phyloP scores from a whole-genome alignment of 352 stramenopile genomes.

The Phytophthora boehmeriae region DNA sequence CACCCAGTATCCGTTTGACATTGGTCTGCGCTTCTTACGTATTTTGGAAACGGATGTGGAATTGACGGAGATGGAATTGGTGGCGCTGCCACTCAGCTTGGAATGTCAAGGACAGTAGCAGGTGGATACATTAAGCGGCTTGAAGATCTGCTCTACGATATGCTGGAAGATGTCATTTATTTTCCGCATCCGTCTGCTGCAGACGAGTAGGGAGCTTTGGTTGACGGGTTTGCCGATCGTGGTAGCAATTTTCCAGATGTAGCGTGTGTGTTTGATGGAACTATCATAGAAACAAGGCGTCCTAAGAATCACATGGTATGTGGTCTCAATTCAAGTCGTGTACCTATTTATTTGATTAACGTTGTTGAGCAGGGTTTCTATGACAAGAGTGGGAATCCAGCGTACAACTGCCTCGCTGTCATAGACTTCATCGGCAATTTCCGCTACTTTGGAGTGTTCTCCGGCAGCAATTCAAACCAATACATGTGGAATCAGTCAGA shows the following conservation, averaged over 20 bases:
- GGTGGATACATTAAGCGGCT: conserved; percentile 4
- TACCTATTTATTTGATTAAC: background rate
- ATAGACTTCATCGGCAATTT: conserved; percentile 20
- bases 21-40: conserved; percentile 6
- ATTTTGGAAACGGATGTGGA: conserved; percentile 12
- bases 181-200: background rate
- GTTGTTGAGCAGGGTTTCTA: conserved; percentile 15
- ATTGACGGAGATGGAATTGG: conserved; percentile 5
- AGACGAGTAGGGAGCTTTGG: conserved; percentile 1
- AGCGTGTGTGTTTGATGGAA: conserved; percentile 10
- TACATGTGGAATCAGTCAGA: conserved; percentile 19
- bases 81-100: background rate
- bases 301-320: background rate
- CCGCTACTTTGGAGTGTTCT: conserved; percentile 17
- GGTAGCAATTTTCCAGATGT: conserved; percentile 5
- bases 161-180: conserved; percentile 11
- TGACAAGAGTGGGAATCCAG: conserved; percentile 21
- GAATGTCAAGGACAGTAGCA: background rate
- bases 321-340: too few relatives aligned
- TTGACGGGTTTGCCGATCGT: conserved; percentile 8
- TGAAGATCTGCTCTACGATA: conserved; percentile 8
- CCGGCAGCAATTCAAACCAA: conserved; percentile 13
- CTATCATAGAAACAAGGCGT: conserved; percentile 1
- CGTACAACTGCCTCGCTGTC: conserved; percentile 12
- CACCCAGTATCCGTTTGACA: conserved; percentile 4